Base-by-base conservation (phyloP, 2,329 filamentous ascomycete genomes). In the Monosporascus sp. region DNA sequence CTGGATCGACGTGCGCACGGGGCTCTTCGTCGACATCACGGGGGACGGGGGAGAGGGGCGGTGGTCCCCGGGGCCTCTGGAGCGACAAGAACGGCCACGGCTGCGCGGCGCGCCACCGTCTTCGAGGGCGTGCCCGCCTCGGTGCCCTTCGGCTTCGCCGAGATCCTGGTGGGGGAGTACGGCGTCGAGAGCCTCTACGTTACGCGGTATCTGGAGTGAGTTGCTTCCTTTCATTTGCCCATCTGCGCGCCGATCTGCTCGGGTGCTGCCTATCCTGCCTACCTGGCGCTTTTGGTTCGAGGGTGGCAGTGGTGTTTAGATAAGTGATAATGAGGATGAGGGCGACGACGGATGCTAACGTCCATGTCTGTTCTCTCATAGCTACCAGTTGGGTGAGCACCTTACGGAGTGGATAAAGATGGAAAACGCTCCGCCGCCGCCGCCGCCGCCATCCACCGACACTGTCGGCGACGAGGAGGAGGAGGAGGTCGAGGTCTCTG, bases 11-110 rank as follows among this genome's bases (percentile, higher is more conserved):
- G 78, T 79, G 54, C 70, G 74, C 52, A 94, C 86, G 62, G 89
- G 89, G 48, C 78, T 93, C 64, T 95, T 88, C 69, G 85, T 94
- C 68, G 89, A 94, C 68, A 91, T 95, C 64, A 94, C 90, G 1
- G 89, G 82, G 14, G 72, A 94, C 5, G 7, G 7, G 24, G 24
- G 7, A 26, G 7, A 81, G 0, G 73, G 74, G 17, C 69, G 68
- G 2, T 63, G n/a, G n/a, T 73, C 20, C 87, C 88, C 0, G 87
- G 87, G 7, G 2, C 7, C 68, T 88, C 31, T 89, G 87, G 82
- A 84, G 82, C 63, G 93, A 89, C 73, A 93, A 93, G 74, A 92
- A 94, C 66, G 79, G 80, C 63, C 90, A 95, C 70, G 74, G 78
- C 46, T 94, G 94, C 69, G 71, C 74, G 43, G 84, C 80, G 26